phyloP scores from a whole-genome alignment of 116 monocot species.

The Iris pallida region DNA sequence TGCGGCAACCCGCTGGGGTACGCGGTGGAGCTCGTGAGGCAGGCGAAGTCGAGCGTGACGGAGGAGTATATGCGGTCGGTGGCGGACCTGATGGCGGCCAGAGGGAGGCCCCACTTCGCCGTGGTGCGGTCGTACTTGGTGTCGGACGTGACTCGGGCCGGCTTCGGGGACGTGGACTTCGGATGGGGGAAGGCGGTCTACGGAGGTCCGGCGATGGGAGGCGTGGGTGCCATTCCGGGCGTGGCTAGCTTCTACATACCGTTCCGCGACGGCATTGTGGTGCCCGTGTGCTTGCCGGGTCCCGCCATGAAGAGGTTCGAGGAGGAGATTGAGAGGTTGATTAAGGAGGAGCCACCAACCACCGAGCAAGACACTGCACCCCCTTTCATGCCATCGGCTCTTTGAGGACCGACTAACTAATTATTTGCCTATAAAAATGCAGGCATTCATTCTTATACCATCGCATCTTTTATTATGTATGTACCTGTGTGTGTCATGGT shows the following conservation, averaged over 20 bases:
- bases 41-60: conserved; percentile 1
- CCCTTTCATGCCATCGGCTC: no score
- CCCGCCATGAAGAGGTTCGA: conserved; percentile 6
- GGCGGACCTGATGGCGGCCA: no score
- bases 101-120: conserved; percentile 19
- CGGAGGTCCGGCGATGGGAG: conserved; percentile 19
- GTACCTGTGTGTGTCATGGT: no score
- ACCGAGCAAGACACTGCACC: no score
- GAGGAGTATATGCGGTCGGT: no score
- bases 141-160: conserved; percentile 20
- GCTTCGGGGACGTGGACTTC: conserved; percentile 16
- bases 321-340: no score
- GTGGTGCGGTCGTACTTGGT: conserved; percentile 15
- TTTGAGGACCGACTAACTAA: no score
- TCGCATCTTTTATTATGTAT: no score
- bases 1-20: conserved; percentile 1
- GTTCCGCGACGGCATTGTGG: conserved; percentile 11
- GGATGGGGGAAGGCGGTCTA: conserved; percentile 23
- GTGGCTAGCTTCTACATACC: conserved; percentile 17
- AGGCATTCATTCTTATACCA: no score
- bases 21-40: conserved; percentile 17
- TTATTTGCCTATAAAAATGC: no score
- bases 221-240: conserved; percentile 10
- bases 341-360: no score
- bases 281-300: conserved; percentile 17